These are phyloP conservation scores for Erucastrum elatum DNA, from an alignment of 345 rosid genomes.

Conservation along the genomic window DNA sequence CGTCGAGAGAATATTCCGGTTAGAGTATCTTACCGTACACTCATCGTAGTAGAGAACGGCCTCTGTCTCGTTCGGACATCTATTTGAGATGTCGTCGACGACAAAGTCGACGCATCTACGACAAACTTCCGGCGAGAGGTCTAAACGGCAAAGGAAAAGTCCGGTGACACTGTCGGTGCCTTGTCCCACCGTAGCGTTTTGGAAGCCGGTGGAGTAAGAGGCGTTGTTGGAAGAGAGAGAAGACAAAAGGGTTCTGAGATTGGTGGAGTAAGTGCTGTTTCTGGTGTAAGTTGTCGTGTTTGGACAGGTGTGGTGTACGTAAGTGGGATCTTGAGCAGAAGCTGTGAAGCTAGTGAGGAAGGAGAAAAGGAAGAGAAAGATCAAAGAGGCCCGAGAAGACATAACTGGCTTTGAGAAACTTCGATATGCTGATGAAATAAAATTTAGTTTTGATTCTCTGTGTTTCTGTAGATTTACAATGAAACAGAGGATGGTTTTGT, in stretches of 20 bases:
- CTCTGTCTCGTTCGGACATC: conserved; percentile 28
- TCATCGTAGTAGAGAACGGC: neutral
- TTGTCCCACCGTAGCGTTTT: neutral
- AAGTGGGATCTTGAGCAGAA: neutral
- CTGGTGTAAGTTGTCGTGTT: neutral
- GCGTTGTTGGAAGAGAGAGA: neutral
- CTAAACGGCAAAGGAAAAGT: neutral
- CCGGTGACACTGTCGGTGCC: neutral
- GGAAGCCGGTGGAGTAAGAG: conserved; percentile 1
- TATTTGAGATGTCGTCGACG: neutral
- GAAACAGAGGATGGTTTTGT: neutral
- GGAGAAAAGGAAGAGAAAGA: neutral
- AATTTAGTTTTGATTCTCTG: neutral
- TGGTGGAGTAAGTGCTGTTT: neutral
- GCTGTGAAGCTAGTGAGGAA: neutral
- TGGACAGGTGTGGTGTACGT: neutral
- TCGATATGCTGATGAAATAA: neutral
- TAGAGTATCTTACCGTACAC: conserved; percentile 40
- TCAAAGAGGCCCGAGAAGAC: neutral
- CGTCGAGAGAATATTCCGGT: neutral
- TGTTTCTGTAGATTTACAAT: neutral
- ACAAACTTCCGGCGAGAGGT: neutral
- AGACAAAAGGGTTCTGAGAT: neutral
- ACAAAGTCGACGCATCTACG: neutral
- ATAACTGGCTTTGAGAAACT: neutral